Conservation (phyloP, 805 yeast species). For the Pichia pseudocactophila region DNA sequence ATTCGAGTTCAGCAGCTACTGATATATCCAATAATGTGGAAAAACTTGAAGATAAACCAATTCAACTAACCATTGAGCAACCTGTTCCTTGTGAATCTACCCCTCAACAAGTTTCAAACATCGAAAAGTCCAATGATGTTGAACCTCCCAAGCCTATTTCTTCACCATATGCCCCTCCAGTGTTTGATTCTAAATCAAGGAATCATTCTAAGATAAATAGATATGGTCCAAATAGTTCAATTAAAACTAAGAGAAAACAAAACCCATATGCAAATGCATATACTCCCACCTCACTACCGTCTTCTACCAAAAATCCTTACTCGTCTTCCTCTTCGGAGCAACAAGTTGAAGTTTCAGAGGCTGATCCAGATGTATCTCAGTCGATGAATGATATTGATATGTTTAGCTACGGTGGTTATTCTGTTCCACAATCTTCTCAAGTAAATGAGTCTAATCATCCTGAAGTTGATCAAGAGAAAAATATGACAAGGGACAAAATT, state of each 20-base stretch:
- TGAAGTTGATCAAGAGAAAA: not conserved
- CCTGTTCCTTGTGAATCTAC: too few relatives aligned
- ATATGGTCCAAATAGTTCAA: constrained; percentile 6
- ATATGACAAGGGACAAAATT: too few relatives aligned
- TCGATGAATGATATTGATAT: constrained; percentile 19
- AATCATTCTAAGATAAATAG: constrained; percentile 3
- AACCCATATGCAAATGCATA: constrained; percentile 10
- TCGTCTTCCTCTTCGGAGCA: not conserved
- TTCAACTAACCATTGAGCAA: too few relatives aligned
- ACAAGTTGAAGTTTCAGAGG: not conserved
- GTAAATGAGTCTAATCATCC: not conserved
- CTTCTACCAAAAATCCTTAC: constrained; percentile 4
- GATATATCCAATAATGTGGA: too few relatives aligned
- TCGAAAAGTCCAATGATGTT: too few relatives aligned
- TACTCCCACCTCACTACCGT: constrained; percentile 2
- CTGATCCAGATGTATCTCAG: constrained; percentile 11
- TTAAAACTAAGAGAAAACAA: not conserved
- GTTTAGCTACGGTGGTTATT: constrained; percentile 27
- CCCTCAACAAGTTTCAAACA: too few relatives aligned
- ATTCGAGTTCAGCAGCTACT: too few relatives aligned
- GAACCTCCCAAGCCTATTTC: too few relatives aligned
- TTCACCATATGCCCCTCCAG: not conserved
- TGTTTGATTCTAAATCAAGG: constrained; percentile 1
- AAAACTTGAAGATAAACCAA: too few relatives aligned
- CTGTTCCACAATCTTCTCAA: constrained; percentile 15